These are phyloP conservation scores for Sanghuangporus sanghuang DNA, from an alignment of 1,284 basidiomycete genomes.

Conservation along the genomic window DNA sequence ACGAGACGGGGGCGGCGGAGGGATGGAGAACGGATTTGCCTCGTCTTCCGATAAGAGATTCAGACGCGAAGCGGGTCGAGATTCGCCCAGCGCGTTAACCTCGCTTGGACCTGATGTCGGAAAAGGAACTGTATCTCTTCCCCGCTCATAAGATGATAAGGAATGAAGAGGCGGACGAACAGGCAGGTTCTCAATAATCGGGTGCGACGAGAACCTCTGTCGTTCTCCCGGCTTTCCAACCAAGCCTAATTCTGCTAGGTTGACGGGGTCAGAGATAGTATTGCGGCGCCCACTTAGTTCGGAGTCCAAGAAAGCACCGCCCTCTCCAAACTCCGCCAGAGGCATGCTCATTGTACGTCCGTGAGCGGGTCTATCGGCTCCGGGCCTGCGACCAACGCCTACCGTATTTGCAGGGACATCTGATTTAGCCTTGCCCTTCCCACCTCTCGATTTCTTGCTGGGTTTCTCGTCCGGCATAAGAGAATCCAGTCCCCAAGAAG, in stretches of 20 bases:
- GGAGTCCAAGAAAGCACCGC: constrained; percentile 40
- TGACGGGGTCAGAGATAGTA: constrained; percentile 53
- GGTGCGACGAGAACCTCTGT: constrained; percentile 43
- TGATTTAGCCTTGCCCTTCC: constrained; percentile 43
- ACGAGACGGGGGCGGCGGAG: constrained; percentile 51
- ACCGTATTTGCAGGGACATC: constrained; percentile 42
- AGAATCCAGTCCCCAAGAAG: constrained; percentile 77
- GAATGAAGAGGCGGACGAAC: constrained; percentile 38
- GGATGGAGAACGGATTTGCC: constrained; percentile 42
- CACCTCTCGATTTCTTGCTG: constrained; percentile 31
- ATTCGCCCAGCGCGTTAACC: constrained; percentile 22
- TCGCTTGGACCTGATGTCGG: constrained; percentile 37
- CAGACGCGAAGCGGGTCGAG: constrained; percentile 29
- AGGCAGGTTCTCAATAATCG: constrained; percentile 40
- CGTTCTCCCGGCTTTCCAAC: constrained; percentile 36
- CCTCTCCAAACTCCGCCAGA: constrained; percentile 48
- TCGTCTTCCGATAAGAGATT: constrained; percentile 20
- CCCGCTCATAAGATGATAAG: constrained; percentile 7
- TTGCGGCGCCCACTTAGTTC: constrained; percentile 31
- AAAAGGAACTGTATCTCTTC: constrained; percentile 44
- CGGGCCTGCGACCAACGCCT: constrained; percentile 29
- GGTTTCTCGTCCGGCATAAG: constrained; percentile 54
- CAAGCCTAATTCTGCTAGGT: constrained; percentile 38
- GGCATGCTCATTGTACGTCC: constrained; percentile 61
- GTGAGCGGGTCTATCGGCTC: constrained; percentile 25